Percentiles rank a stretch among this genome's conserved stretches.
Conservation (phyloP, 2,329 filamentous ascomycete species). For the Hysterium pulicare region DNA sequence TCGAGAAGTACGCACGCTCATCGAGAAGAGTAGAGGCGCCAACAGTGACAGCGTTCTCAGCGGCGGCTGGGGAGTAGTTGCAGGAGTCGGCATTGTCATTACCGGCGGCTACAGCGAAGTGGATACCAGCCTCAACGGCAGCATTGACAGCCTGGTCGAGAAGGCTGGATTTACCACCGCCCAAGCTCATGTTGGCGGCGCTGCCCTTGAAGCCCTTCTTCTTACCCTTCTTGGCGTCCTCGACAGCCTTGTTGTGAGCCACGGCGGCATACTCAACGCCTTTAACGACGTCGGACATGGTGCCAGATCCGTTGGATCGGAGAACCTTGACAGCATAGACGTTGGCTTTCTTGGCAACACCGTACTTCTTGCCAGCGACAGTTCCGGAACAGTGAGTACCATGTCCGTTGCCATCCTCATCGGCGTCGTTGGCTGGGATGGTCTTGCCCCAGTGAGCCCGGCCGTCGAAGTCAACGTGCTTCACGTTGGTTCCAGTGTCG, state of each 20-base stretch:
- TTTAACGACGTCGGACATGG: conserved; percentile 98
- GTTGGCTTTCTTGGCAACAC: conserved; percentile 98
- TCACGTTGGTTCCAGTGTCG: conserved; percentile 90
- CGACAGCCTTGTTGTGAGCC: conserved; percentile 71
- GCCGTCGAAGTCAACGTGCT: conserved; percentile 96
- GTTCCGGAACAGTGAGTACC: conserved; percentile 99
- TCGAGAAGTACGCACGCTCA: conserved; percentile 99
- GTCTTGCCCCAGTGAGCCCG: conserved; percentile 97
- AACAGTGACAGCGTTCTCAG: conserved; percentile 88
- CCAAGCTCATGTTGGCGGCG: conserved; percentile 98
- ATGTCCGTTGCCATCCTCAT: conserved; percentile 94
- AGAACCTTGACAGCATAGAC: conserved; percentile 98
- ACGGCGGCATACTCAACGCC: conserved; percentile 93
- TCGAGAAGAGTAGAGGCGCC: conserved; percentile 91
- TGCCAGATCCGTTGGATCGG: conserved; percentile 92
- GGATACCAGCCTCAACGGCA: conserved; percentile 83
- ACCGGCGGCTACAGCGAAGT: conserved; percentile 97
- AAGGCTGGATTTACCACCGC: conserved; percentile 91
- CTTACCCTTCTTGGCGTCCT: conserved; percentile 79
- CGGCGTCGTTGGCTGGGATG: conserved; percentile 77
- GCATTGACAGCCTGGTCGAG: conserved; percentile 93
- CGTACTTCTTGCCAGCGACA: conserved; percentile 96
- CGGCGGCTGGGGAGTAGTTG: conserved; percentile 97
- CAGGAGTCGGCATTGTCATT: conserved; percentile 99
- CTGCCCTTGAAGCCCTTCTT: conserved; percentile 98